phyloP scores from a whole-genome alignment of 108 stramenopile genomes.

The Skeletonema costatum region DNA sequence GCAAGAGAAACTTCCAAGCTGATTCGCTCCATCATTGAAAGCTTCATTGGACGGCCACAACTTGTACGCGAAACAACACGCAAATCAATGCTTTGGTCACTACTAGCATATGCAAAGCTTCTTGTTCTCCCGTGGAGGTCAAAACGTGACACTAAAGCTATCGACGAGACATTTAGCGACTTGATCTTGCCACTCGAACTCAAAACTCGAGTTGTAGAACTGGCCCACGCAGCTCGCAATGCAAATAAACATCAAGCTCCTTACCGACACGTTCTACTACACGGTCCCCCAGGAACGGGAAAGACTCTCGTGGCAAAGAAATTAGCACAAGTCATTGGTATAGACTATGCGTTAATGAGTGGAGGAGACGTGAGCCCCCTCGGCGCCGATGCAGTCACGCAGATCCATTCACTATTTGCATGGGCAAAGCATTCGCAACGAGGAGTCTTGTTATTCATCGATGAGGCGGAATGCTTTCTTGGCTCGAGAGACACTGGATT shows the following conservation, averaged over 20 bases:
- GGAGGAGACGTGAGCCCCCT: slow-evolving; percentile 90
- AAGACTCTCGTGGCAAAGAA: slow-evolving; percentile 75
- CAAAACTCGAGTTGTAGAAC: slow-evolving; percentile 63
- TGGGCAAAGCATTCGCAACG: slow-evolving; percentile 71
- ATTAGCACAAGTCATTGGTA: slow-evolving; percentile 63
- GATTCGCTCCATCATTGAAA: slow-evolving; percentile 58
- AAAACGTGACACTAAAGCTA: slow-evolving; percentile 12
- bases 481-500: slow-evolving; percentile 48
- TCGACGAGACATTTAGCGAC: slow-evolving; percentile 55
- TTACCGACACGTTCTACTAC: slow-evolving; percentile 72
- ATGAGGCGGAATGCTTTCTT: slow-evolving; percentile 89
- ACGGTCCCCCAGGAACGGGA: slow-evolving; percentile 80
- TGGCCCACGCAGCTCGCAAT: slow-evolving; percentile 73
- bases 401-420: slow-evolving; percentile 76
- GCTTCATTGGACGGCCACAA: slow-evolving; percentile 68
- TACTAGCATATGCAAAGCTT: slow-evolving; percentile 16
- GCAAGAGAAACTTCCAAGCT: slow-evolving; percentile 54
- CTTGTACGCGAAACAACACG: slow-evolving; percentile 80
- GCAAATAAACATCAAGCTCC: slow-evolving; percentile 71
- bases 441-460: slow-evolving; percentile 83
- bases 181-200: slow-evolving; percentile 63
- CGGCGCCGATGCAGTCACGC: slow-evolving; percentile 81
- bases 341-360: slow-evolving; percentile 88
- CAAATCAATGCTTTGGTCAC: slow-evolving; percentile 26
- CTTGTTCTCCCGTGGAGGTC: slow-evolving; percentile 8